Evolutionary conservation across 768 basidiomycete genomes (phyloP).

Genomic region (Tylopilus plumbeoviolaceoides): DNA sequence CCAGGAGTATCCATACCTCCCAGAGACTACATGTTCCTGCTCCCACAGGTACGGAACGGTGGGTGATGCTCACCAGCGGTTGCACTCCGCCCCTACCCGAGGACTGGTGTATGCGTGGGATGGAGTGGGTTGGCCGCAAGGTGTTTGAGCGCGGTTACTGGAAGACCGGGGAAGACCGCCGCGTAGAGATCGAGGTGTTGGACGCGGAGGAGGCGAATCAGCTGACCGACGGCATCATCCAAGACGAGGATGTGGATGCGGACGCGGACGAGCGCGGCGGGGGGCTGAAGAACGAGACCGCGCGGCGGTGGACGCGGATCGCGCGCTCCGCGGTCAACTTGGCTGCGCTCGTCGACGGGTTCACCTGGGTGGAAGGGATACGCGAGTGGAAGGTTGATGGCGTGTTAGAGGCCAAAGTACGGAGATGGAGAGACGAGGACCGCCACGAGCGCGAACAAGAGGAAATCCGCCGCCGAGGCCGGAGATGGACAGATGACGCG

Average conservation of each 20-base stretch:
- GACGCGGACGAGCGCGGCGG: constrained; percentile 41
- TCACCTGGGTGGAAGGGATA: constrained; percentile 59
- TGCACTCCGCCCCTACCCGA: constrained; percentile 76
- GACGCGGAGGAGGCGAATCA: constrained; percentile 54
- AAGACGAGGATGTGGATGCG: constrained; percentile 71
- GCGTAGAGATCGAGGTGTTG: constrained; percentile 76
- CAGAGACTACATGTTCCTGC: constrained; percentile 38
- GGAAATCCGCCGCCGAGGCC: constrained; percentile 58
- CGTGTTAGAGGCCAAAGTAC: constrained; percentile 61
- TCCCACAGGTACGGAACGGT: constrained; percentile 43
- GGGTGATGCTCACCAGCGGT: constrained; percentile 65
- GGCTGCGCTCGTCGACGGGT: constrained; percentile 68
- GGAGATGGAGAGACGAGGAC: constrained; percentile 67
- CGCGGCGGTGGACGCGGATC: constrained; percentile 71
- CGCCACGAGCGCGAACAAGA: constrained; percentile 63
- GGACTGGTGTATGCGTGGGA: constrained; percentile 93
- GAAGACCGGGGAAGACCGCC: constrained; percentile 69
- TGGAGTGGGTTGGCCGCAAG: constrained; percentile 91
- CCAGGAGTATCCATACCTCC: constrained; percentile 46
- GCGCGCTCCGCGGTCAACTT: constrained; percentile 67
- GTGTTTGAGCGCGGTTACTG: constrained; percentile 95
- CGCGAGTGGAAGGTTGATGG: constrained; percentile 64
- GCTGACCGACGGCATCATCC: constrained; percentile 73
- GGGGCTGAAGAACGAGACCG: constrained; percentile 34
- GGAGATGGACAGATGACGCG: constrained; percentile 59